These are phyloP conservation scores for Kickxella alabastrina DNA, from an alignment of 192 early-diverging fungal species.

Conservation along the genomic window DNA sequence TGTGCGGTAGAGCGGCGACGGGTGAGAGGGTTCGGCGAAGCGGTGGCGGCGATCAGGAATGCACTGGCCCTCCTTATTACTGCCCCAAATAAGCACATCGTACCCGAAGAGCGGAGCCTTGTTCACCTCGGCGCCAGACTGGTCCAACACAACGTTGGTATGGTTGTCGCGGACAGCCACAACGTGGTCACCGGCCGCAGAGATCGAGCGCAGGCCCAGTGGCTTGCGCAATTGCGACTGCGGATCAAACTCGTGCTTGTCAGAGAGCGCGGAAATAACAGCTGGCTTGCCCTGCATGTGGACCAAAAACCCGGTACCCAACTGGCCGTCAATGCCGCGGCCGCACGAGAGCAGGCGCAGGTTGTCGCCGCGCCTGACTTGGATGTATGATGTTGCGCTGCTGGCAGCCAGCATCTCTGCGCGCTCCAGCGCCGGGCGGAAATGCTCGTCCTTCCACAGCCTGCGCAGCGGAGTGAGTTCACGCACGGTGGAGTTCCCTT, in stretches of 20 bases:
- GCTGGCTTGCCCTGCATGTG: slow-evolving; percentile 30
- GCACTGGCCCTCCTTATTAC: slow-evolving; percentile 33
- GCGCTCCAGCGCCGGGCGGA: slow-evolving; percentile 6
- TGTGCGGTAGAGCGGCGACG: slow-evolving; percentile 14
- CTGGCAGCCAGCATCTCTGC: slow-evolving; percentile 34
- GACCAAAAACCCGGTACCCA: slow-evolving; percentile 22
- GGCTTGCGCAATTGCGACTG: slow-evolving; percentile 6
- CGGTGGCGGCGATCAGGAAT: slow-evolving; percentile 34
- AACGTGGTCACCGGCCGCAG: slow-evolving; percentile 18
- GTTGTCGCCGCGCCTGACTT: slow-evolving; percentile 11
- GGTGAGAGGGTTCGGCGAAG: slow-evolving; percentile 23
- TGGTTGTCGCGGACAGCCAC: slow-evolving; percentile 36
- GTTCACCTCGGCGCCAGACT: slow-evolving; percentile 10
- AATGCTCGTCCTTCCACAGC: slow-evolving; percentile 20
- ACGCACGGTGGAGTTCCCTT: slow-evolving; percentile 18
- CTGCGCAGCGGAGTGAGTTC: slow-evolving; percentile 13
- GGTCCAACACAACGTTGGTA: slow-evolving; percentile 33
- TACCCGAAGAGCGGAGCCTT: slow-evolving; percentile 27
- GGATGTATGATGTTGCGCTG: slow-evolving; percentile 26
- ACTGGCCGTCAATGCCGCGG: slow-evolving; percentile 41
- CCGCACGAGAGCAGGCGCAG: slow-evolving; percentile 23
- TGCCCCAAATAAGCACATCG: slow-evolving; percentile 42
- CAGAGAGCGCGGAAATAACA: slow-evolving; percentile 10
- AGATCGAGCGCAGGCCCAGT: slow-evolving; percentile 18
- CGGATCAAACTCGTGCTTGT: slow-evolving; percentile 13